Conservation (phyloP, 257 asterid species). For the Lantana camara region DNA sequence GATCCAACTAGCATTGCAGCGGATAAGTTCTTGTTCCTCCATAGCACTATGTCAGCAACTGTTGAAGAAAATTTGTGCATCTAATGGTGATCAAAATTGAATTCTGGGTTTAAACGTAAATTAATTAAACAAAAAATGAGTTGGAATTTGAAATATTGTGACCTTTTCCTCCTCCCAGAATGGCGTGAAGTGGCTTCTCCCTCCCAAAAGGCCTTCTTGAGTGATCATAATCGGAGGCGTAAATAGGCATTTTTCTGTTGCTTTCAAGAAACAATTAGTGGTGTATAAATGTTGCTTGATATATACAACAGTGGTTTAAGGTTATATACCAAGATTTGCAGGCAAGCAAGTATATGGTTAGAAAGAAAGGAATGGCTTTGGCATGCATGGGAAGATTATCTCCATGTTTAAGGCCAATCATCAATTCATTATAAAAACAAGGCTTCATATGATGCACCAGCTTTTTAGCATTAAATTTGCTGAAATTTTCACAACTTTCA, state of each 20-base stretch:
- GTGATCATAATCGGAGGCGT: conserved; percentile 54
- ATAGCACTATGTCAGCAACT: conserved; percentile 68
- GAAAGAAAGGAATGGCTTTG: conserved; percentile 52
- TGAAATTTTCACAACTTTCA: too few relatives aligned
- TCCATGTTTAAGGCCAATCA: conserved; percentile 20
- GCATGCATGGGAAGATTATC: conserved; percentile 24
- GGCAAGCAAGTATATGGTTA: conserved; percentile 36
- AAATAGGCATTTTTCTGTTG: conserved; percentile 2
- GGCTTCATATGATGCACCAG: conserved; percentile 19
- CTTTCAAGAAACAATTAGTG: too few relatives aligned
- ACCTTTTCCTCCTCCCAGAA: conserved; percentile 85
- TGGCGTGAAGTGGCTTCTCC: conserved; percentile 51
- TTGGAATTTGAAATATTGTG: background rate
- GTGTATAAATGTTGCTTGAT: conserved; percentile 2
- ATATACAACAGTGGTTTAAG: conserved; percentile 17
- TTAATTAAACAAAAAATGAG: too few relatives aligned
- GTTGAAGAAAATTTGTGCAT: conserved; percentile 17
- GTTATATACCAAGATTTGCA: conserved; percentile 39
- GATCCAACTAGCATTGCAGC: conserved; percentile 61
- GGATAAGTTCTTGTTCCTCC: conserved; percentile 74
- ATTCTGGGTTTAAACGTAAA: too few relatives aligned
- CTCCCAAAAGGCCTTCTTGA: conserved; percentile 50
- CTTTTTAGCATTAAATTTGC: background rate
- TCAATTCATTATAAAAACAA: conserved; percentile 2
- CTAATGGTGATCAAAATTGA: too few relatives aligned